Evolutionary conservation across 345 rosid species (phyloP).

Genomic region (Capsella bursapastoris): DNA sequence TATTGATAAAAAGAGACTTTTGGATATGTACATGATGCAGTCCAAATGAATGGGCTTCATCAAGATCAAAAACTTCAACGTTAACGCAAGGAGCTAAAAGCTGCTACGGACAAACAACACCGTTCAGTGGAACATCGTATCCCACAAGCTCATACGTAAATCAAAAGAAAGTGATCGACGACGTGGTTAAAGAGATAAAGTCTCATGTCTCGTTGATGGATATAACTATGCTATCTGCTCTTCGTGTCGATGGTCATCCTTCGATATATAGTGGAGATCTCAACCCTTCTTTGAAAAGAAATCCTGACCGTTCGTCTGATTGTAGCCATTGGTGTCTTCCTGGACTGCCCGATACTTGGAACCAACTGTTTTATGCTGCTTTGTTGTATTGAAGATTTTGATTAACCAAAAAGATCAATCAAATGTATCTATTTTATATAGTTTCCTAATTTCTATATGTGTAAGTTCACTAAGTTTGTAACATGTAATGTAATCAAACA

Average conservation of each 20-base stretch:
- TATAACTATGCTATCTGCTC: slow-evolving; percentile 86
- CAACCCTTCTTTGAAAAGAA: slow-evolving; percentile 64
- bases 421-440: slow-evolving; percentile 39
- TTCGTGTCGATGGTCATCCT: slow-evolving; percentile 92
- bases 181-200: slow-evolving; percentile 59
- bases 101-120: slow-evolving; percentile 83
- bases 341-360: slow-evolving; percentile 97
- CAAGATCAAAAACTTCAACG: slow-evolving; percentile 42
- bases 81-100: slow-evolving; percentile 50
- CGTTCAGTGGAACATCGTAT: slow-evolving; percentile 56
- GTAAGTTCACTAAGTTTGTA: slow-evolving; percentile 29
- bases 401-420: slow-evolving; percentile 13
- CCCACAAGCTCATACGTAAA: slow-evolving; percentile 65
- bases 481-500: slow-evolving; percentile 2
- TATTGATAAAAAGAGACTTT: not conserved
- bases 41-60: slow-evolving; percentile 46
- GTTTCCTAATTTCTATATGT: slow-evolving; percentile 9
- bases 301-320: slow-evolving; percentile 77
- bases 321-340: slow-evolving; percentile 99
- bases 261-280: slow-evolving; percentile 87
- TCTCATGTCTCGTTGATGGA: slow-evolving; percentile 68
- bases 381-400: slow-evolving; percentile 53
- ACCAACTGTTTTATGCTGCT: slow-evolving; percentile 69
- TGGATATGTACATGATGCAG: slow-evolving; percentile 26
- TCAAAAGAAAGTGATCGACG: slow-evolving; percentile 73